phyloP scores from a whole-genome alignment of 306 rosid species.

The Neltuma alba region DNA sequence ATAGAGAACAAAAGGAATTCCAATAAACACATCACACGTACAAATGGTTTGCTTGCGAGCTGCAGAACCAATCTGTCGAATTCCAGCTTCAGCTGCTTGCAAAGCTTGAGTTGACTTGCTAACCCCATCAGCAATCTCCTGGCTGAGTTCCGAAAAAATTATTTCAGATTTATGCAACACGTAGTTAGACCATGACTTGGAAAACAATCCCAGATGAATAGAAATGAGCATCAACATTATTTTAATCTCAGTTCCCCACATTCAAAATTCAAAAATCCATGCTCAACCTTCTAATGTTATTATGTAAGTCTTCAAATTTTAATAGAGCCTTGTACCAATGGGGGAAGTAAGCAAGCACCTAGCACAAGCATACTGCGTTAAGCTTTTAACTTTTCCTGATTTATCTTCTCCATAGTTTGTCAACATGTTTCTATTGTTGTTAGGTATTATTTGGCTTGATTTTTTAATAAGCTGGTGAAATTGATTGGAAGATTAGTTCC shows the following conservation, averaged over 20 bases:
- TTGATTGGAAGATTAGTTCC: not conserved
- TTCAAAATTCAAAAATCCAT: constrained; percentile 9
- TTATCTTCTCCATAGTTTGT: not conserved
- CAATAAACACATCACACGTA: constrained; percentile 48
- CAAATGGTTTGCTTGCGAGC: constrained; percentile 90
- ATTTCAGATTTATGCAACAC: constrained; percentile 22
- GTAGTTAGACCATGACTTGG: not conserved
- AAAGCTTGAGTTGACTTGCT: constrained; percentile 89
- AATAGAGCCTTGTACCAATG: not conserved
- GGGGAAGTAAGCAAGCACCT: not conserved
- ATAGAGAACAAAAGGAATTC: constrained; percentile 6
- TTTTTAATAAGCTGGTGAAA: not conserved
- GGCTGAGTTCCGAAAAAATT: constrained; percentile 54
- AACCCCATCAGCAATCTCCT: constrained; percentile 90
- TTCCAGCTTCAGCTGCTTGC: constrained; percentile 90
- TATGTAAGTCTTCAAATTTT: not conserved
- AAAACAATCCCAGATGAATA: constrained; percentile 16
- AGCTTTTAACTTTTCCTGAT: not conserved
- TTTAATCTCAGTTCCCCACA: constrained; percentile 17
- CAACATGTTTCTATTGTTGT: not conserved
- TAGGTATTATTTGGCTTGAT: not conserved
- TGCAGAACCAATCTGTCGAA: constrained; percentile 71
- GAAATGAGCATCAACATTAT: constrained; percentile 9
- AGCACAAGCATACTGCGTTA: not conserved
- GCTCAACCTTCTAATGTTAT: not conserved